These are phyloP conservation scores for Trematosphaeria pertusa DNA, from an alignment of 2,329 filamentous ascomycete species.

Conservation along the genomic window DNA sequence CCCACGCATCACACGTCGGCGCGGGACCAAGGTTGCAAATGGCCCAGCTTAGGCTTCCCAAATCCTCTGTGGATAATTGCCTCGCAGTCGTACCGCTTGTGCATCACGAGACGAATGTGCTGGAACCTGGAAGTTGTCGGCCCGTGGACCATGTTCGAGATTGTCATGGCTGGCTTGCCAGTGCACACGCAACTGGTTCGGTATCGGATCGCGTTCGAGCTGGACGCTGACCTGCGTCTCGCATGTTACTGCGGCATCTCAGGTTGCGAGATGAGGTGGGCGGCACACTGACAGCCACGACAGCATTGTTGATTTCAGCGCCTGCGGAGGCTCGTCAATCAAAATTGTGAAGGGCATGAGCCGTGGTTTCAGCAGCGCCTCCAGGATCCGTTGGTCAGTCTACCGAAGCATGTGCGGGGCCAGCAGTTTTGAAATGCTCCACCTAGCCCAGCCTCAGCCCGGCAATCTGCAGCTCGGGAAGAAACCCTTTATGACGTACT, in stretches of 20 bases:
- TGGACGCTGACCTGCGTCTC: conserved; percentile 25
- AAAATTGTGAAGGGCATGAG: conserved; percentile 25
- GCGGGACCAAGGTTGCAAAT: conserved; percentile 26
- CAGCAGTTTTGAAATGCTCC: conserved; percentile 20
- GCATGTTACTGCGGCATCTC: conserved; percentile 3
- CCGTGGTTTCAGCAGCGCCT: conserved; percentile 35
- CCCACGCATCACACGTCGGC: conserved; percentile 32
- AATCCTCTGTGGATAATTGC: conserved; percentile 22
- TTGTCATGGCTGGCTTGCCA: conserved; percentile 17
- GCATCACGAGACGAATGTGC: conserved; percentile 36
- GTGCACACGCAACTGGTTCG: conserved; percentile 21
- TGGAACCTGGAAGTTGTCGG: conserved; percentile 30
- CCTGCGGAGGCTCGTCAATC: conserved; percentile 28
- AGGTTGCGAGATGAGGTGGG: conserved; percentile 3
- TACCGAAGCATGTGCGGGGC: conserved; percentile 13
- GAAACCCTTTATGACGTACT: conserved; percentile 44
- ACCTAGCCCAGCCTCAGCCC: conserved; percentile 38
- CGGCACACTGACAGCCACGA: not conserved
- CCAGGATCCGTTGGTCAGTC: conserved; percentile 22
- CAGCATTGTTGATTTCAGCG: conserved; percentile 9
- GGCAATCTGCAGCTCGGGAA: conserved; percentile 43
- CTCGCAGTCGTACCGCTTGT: conserved; percentile 29
- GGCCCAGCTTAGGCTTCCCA: conserved; percentile 30
- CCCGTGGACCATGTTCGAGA: conserved; percentile 17
- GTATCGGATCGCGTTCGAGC: conserved; percentile 23